Conservation (phyloP, 345 rosid genomes). For the Populus deltoides region DNA sequence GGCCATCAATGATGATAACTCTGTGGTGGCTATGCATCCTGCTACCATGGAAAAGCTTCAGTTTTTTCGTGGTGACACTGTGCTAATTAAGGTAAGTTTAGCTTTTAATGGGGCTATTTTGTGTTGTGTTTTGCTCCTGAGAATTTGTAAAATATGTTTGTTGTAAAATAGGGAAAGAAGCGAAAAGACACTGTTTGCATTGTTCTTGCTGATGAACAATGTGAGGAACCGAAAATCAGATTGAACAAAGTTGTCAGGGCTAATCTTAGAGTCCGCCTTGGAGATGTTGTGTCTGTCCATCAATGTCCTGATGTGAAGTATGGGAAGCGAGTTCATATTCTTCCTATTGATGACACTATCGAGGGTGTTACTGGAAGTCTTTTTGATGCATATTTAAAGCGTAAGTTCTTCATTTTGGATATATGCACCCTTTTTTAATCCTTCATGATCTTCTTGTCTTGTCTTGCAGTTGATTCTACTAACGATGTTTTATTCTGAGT, state of each 20-base stretch:
- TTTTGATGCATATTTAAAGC: conserved; percentile 34
- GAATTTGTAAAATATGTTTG: neutral
- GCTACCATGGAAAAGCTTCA: conserved; percentile 36
- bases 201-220: conserved; percentile 32
- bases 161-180: conserved; percentile 33
- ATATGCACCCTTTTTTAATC: neutral
- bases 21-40: conserved; percentile 29
- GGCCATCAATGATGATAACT: conserved; percentile 32
- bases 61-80: conserved; percentile 30
- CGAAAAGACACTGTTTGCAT: conserved; percentile 33
- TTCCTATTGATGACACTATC: conserved; percentile 38
- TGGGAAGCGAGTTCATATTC: conserved; percentile 34
- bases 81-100: conserved; percentile 24
- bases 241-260: conserved; percentile 36
- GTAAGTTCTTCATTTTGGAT: conserved; percentile 11
- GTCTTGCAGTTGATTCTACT: neutral
- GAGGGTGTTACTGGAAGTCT: conserved; percentile 40
- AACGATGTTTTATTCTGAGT: neutral
- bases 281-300: conserved; percentile 38
- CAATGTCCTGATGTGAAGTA: conserved; percentile 32
- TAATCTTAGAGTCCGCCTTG: conserved; percentile 33
- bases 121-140: neutral
- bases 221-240: conserved; percentile 31
- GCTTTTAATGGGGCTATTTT: neutral
- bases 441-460: neutral